Conservation (phyloP, 441 rosid species). For the Caryocar brasiliense region DNA sequence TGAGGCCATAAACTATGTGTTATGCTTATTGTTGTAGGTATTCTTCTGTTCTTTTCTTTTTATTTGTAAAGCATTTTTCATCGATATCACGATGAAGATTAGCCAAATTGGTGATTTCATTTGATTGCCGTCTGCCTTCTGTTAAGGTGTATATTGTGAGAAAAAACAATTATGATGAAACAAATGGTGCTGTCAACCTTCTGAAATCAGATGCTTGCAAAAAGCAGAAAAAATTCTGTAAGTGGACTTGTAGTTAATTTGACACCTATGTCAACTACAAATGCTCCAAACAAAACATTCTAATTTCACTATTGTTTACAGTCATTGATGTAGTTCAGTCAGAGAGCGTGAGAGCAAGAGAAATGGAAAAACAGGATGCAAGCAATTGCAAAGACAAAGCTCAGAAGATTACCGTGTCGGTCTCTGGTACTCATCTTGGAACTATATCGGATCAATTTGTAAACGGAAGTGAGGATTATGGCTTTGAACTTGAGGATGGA, state of each 20-base stretch:
- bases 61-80: too few relatives aligned
- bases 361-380: conserved; percentile 6
- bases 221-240: conserved; percentile 16
- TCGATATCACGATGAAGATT: too few relatives aligned
- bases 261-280: not conserved
- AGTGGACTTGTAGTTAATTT: not conserved
- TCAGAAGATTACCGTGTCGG: conserved; percentile 1
- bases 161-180: conserved; percentile 24
- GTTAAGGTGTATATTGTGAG: conserved; percentile 44
- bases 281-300: not conserved
- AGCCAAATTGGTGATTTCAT: too few relatives aligned
- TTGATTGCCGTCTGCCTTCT: not conserved
- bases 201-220: conserved; percentile 18
- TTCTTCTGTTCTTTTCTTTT: too few relatives aligned
- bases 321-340: not conserved
- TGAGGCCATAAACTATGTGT: too few relatives aligned
- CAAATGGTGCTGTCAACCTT: conserved; percentile 36
- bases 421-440: not conserved
- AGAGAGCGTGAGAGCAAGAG: conserved; percentile 12
- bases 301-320: not conserved
- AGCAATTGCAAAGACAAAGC: conserved; percentile 6
- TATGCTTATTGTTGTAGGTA: too few relatives aligned
- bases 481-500: conserved; percentile 14
- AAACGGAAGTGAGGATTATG: conserved; percentile 8
- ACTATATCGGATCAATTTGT: conserved; percentile 4